Evolutionary conservation across 2,329 filamentous ascomycete genomes (phyloP), one percentile per base, ranked within the genome.

Genomic region (Pezicula neosporulosa): DNA sequence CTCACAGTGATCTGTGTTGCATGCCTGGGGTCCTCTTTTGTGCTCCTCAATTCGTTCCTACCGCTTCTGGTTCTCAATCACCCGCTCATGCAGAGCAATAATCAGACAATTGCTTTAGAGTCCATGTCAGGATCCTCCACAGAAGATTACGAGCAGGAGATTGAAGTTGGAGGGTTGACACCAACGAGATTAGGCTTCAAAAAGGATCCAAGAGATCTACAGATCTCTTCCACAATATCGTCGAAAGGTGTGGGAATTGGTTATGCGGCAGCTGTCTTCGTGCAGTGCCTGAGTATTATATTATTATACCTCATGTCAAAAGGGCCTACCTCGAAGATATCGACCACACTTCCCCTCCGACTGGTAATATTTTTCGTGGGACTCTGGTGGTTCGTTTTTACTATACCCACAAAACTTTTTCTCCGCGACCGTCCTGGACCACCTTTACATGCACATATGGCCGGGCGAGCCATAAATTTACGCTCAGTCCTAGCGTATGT

Each of bases 161-260:
- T 27, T 44, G 24, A 30, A 33, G 30, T 33, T 33, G 30, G 30
- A 13, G 30, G 30, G 8, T 48, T 38, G 27, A 27, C 41, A 3
- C 30, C 41, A 24, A 37, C 21, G 35, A 44, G 37, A 24, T 19
- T 30, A 10, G 21, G 42, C 12, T 38, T 44, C 24, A 19, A 38
- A 74, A 68, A 80, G 30, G 77, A 90, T 65, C 73, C 81, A 58
- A 63, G 76, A 42, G 88, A 91, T 65, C 81, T 97, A 54, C 80
- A 83, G 52, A 74, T 97, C 6, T 96, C 92, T 0, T 96, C 92
- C 1, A 83, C 85, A 60, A 94, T 97, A 55, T 97, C 93, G 0
- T 90, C 92, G 2, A 89, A 88, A 66, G 94, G 94, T 8, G 93
- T 97, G 46, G 92, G 91, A 1, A 95, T 96, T 51, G 94, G 94